Percentiles rank a stretch among this genome's conserved stretches.
Evolutionary conservation across 2,329 filamentous ascomycete genomes (phyloP).

Genomic region (Helminthosporium solani): DNA sequence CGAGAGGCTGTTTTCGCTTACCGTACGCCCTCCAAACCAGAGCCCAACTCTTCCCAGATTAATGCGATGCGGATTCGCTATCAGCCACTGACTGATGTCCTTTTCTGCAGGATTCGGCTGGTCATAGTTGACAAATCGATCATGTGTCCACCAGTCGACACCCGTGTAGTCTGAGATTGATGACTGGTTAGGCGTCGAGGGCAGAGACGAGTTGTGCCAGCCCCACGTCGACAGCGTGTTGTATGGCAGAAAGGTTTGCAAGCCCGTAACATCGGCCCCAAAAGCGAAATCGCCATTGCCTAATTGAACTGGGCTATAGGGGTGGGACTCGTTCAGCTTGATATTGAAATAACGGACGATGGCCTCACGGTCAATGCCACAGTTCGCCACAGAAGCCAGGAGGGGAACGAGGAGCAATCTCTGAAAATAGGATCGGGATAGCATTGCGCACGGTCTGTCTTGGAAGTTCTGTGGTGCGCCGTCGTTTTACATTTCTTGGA

Average conservation of each 20-base stretch:
- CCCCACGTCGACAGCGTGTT: slow-evolving; percentile 48
- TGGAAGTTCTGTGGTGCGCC: neutral
- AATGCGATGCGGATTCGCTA: slow-evolving; percentile 55
- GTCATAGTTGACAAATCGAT: slow-evolving; percentile 46
- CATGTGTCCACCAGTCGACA: slow-evolving; percentile 49
- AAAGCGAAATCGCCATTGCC: slow-evolving; percentile 54
- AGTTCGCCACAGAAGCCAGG: neutral
- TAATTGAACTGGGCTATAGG: slow-evolving; percentile 54
- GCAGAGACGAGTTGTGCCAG: slow-evolving; percentile 50
- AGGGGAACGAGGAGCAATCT: neutral
- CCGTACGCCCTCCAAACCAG: slow-evolving; percentile 43
- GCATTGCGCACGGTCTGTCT: slow-evolving; percentile 14
- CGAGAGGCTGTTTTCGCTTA: slow-evolving; percentile 46
- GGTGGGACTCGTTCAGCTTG: slow-evolving; percentile 50
- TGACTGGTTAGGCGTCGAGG: slow-evolving; percentile 40
- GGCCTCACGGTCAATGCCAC: slow-evolving; percentile 30
- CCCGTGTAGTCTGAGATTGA: slow-evolving; percentile 43
- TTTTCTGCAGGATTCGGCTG: slow-evolving; percentile 45
- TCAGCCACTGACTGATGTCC: slow-evolving; percentile 55
- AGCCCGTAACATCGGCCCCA: slow-evolving; percentile 48
- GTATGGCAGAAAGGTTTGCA: slow-evolving; percentile 49
- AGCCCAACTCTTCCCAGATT: slow-evolving; percentile 54
- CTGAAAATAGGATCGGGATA: neutral
- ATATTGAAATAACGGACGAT: slow-evolving; percentile 48
- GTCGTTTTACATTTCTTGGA: slow-evolving; percentile 1